Base-by-base conservation (phyloP, 2,329 filamentous ascomycete genomes). In the Acephala macrosclerotiorum region DNA sequence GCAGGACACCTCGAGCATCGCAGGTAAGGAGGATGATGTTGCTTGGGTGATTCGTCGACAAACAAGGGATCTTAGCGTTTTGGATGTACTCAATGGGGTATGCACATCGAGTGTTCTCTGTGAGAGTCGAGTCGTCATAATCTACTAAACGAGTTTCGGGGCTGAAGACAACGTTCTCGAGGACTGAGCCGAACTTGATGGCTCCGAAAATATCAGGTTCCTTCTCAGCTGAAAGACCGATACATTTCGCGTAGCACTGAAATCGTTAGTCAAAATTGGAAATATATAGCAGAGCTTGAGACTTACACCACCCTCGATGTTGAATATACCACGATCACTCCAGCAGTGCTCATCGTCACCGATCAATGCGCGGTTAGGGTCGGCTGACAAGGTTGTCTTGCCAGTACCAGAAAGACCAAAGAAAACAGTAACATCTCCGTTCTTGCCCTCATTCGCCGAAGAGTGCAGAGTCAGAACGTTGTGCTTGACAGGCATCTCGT, bases 261-360 rank as follows among this genome's bases (percentile, higher is more conserved):
- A 22, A 16, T 18, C 25, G 42, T 73, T 69, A 69, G 68, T 35
- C 47, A 60, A n/a, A 45, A 18, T 12, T 18, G 47, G 29, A 8
- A 8, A 3, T 16, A 35, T 49, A n/a, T 3, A 6, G 25, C 11
- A 20, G 11, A 16, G 18, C 25, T 49, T n/a, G 11, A 6, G 38
- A 76, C 77, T 68, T 76, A 79, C 77, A 72, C 96, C 96, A 76
- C 96, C 96, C 84, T 99, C 96, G 66, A 99, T 99, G 88, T 99
- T 99, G 91, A 99, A 99, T 79, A 99, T 90, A 80, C 96, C 96
- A 65, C 82, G 89, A 79, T 99, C 96, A 75, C 90, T 94, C 96
- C 96, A 99, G 91, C 96, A 98, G 88, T 99, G 96, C 90, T 99
- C 96, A 79, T 99, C 96, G 76, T 99, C 96, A 79, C 96, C 96